Conservation (phyloP, 768 basidiomycete species). For the Tulasnella sp. region DNA sequence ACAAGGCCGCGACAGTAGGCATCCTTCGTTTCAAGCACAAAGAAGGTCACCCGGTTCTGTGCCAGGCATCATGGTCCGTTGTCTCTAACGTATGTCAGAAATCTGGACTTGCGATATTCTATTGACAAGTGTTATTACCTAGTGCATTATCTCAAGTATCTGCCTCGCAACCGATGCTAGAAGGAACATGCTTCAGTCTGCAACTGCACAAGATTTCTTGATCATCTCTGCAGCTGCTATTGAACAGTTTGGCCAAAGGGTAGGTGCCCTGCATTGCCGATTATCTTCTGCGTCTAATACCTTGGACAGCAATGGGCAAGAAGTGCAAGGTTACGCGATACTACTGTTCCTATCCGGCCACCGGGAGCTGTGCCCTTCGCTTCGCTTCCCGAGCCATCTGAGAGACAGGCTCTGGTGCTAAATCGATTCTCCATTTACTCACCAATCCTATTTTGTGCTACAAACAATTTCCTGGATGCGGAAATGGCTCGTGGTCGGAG, state of each 20-base stretch:
- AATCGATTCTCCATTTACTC: conserved; percentile 60
- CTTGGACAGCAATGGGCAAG: conserved; percentile 10
- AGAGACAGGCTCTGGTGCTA: conserved; percentile 67
- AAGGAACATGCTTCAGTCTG: conserved; percentile 6
- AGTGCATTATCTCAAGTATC: conserved; percentile 14
- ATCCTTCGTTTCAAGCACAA: conserved; percentile 15
- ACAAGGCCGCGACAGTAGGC: conserved; percentile 11
- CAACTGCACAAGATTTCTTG: conserved; percentile 13
- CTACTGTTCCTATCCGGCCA: not conserved
- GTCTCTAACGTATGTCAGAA: conserved; percentile 8
- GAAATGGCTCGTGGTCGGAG: conserved; percentile 25
- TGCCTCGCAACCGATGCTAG: conserved; percentile 1
- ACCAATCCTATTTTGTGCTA: conserved; percentile 57
- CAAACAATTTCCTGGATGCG: conserved; percentile 46
- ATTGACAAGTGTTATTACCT: not conserved
- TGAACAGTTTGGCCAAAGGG: conserved; percentile 10
- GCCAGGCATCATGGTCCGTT: conserved; percentile 9
- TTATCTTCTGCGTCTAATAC: too few species aligned
- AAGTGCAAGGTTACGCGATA: conserved; percentile 1
- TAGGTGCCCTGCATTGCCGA: too few species aligned
- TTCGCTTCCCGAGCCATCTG: conserved; percentile 54
- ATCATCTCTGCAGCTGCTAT: conserved; percentile 8
- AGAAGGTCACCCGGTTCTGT: not conserved
- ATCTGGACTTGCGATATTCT: not conserved
- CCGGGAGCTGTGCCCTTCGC: conserved; percentile 29